A percentile compares a stretch with the other conserved stretches of the same genome.
These are phyloP conservation scores for Magnolia kwangsiensis DNA, from an alignment of 164 flowering plant species.

Conservation along the genomic window DNA sequence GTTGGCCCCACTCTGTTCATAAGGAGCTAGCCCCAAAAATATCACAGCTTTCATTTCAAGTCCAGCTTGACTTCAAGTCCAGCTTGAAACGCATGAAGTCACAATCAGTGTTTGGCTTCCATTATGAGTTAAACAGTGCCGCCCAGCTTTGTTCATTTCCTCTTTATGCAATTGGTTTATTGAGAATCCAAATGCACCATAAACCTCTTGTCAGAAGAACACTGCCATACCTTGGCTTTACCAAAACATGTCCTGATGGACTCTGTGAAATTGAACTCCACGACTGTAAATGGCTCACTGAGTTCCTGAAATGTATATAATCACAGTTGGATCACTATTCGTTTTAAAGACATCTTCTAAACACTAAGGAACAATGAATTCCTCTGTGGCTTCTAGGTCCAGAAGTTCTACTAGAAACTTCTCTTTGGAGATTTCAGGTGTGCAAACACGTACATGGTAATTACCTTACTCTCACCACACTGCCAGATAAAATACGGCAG, in stretches of 20 bases:
- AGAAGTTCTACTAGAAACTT: neutral
- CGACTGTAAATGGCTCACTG: constrained; percentile 46
- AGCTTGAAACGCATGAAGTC: neutral
- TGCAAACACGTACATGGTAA: neutral
- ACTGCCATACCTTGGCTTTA: constrained; percentile 51
- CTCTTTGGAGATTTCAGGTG: too few species aligned
- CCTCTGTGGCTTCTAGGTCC: neutral
- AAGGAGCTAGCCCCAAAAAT: too few species aligned
- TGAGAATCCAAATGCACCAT: neutral
- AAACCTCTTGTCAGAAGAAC: neutral
- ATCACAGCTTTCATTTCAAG: neutral
- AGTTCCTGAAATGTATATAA: constrained; percentile 52
- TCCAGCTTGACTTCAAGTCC: neutral
- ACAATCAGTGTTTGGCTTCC: neutral
- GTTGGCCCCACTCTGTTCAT: too few species aligned
- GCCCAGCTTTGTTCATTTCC: too few species aligned
- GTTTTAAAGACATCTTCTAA: constrained; percentile 4
- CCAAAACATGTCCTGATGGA: constrained; percentile 59
- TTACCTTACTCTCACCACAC: constrained; percentile 78
- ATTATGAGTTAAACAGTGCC: neutral
- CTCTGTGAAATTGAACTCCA: constrained; percentile 84
- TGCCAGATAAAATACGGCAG: constrained; percentile 82
- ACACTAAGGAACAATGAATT: neutral
- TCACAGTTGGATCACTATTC: constrained; percentile 8
- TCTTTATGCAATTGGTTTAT: too few species aligned